Evolutionary conservation across 1,284 basidiomycete genomes (phyloP), one percentile per base, ranked within the genome.

Genomic region (Malassezia restricta): DNA sequence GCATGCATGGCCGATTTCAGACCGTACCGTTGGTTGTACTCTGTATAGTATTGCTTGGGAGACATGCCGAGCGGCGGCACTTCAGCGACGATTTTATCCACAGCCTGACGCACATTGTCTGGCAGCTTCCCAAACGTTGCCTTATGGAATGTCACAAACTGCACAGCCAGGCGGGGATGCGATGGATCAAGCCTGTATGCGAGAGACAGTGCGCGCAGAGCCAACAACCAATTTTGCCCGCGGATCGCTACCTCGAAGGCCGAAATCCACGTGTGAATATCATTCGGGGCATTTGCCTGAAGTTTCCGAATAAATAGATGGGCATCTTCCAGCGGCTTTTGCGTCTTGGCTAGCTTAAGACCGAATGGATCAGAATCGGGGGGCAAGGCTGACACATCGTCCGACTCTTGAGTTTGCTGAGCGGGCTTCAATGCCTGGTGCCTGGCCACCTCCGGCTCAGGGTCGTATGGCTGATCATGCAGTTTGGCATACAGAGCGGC

Each of bases 171-270:
- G 40, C 82, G 79, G 0, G 88, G 79, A 54, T 84, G 74, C 8
- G 80, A 75, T 0, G 79, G 59, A 49, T 83, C 78, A 8, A 90
- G 62, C 0, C 76, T 68, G 9, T 77, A 76, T 0, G 83, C 84
- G 2, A 76, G 77, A 8, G 77, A 77, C 5, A 96, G 77, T 0
- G 86, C 86, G 56, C 80, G 78, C 1, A 82, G 75, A 0, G 88
- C 89, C 63, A 87, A 84, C 27, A 91, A 74, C 64, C 83, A 83
- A 71, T 86, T 87, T 66, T 82, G 80, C 70, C 84, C 78, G 47
- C 88, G 78, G 17, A 86, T 74, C 24, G 85, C 82, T 27, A 96
- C 83, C 66, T 95, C 88, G 67, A 87, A 94, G 1, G 79, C 78
- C 0, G 79, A 78, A 40, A 82, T 73, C 84, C 87, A 91, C 5